Evolutionary conservation across 768 basidiomycete genomes (phyloP).

Genomic region (Macrolepiota albuminosa): DNA sequence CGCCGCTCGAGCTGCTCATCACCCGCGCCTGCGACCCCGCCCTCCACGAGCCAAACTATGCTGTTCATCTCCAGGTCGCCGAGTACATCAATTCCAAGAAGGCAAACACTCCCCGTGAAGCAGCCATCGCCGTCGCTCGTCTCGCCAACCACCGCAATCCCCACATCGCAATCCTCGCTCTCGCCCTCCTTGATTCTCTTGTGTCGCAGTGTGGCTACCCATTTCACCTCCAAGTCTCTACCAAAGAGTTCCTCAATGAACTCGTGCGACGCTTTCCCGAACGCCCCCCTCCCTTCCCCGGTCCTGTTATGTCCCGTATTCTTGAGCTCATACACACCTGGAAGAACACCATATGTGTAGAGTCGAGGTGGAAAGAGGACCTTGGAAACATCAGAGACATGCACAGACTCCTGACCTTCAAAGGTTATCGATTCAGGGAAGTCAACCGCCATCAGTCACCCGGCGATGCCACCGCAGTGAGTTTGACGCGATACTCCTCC

Average conservation of each 20-base stretch:
- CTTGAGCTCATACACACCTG: slow-evolving; percentile 89
- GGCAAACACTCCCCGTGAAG: slow-evolving; percentile 93
- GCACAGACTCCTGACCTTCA: slow-evolving; percentile 91
- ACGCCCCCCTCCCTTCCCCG: slow-evolving; percentile 91
- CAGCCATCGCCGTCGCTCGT: slow-evolving; percentile 77
- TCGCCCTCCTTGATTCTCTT: slow-evolving; percentile 85
- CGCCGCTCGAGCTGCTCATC: slow-evolving; percentile 66
- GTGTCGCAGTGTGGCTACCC: slow-evolving; percentile 96
- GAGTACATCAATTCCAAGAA: slow-evolving; percentile 94
- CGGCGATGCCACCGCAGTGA: slow-evolving; percentile 38
- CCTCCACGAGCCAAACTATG: slow-evolving; percentile 86
- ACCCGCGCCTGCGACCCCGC: slow-evolving; percentile 85
- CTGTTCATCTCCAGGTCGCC: slow-evolving; percentile 87
- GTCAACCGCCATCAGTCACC: slow-evolving; percentile 28
- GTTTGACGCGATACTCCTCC: slow-evolving; percentile 12
- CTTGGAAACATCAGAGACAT: slow-evolving; percentile 96
- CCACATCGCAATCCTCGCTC: slow-evolving; percentile 82
- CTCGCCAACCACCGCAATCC: slow-evolving; percentile 91
- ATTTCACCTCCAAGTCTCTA: slow-evolving; percentile 93
- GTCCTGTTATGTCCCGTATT: slow-evolving; percentile 92
- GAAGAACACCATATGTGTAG: slow-evolving; percentile 89
- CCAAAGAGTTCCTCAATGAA: slow-evolving; percentile 98
- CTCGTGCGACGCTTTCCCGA: slow-evolving; percentile 97
- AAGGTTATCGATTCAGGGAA: slow-evolving; percentile 81
- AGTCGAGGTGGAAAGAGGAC: slow-evolving; percentile 93